Conservation (phyloP, 495 filamentous ascomycete genomes). For the Trichoderma erinaceum region DNA sequence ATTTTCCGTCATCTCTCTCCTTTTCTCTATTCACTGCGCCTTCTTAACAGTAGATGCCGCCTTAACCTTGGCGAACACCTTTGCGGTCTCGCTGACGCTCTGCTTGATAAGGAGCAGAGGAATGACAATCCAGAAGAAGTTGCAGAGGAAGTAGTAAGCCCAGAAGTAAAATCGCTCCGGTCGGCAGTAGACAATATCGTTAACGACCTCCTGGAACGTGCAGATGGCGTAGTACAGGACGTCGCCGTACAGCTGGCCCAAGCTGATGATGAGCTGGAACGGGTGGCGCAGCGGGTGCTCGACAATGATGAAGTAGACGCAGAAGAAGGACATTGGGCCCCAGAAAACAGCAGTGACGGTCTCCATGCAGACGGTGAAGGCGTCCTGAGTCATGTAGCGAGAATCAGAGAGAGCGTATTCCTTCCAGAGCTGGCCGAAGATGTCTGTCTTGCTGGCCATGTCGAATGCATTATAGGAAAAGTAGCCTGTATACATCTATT, state of each 20-base stretch:
- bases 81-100: conserved; percentile 14
- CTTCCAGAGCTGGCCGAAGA: conserved; percentile 59
- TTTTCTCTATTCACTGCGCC: not conserved
- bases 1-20: not conserved
- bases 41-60: conserved; percentile 11
- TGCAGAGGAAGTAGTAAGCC: conserved; percentile 51
- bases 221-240: conserved; percentile 51
- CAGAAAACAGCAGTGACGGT: conserved; percentile 47
- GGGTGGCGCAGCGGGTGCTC: conserved; percentile 47
- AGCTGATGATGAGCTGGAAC: conserved; percentile 46
- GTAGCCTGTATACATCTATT: conserved; percentile 33
- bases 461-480: conserved; percentile 40
- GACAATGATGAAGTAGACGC: conserved; percentile 39
- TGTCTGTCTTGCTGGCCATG: conserved; percentile 37
- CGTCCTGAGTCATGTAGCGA: conserved; percentile 48
- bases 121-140: conserved; percentile 53
- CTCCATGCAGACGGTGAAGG: conserved; percentile 52
- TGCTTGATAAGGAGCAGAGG: conserved; percentile 25
- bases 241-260: conserved; percentile 54
- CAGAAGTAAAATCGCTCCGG: conserved; percentile 52
- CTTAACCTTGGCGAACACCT: conserved; percentile 17
- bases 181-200: conserved; percentile 40
- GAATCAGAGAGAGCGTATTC: conserved; percentile 55
- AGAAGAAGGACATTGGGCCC: conserved; percentile 50
- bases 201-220: conserved; percentile 41